phyloP scores from a whole-genome alignment of 176 grass and related monocot genomes.

The Themeda triandra region DNA sequence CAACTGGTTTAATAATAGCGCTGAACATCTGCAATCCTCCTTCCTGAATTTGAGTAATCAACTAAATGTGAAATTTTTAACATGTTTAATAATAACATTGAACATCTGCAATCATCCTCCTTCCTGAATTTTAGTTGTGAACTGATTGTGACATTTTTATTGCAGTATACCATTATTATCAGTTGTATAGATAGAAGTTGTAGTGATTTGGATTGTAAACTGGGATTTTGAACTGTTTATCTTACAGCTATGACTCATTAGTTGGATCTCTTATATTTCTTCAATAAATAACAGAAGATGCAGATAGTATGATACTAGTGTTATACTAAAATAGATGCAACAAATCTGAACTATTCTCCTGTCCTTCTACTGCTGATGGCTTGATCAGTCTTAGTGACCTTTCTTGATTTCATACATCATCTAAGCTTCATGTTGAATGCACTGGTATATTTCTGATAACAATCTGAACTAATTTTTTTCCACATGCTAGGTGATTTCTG shows the following conservation, averaged over 20 bases:
- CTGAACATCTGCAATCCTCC: background rate
- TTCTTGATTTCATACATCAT: too few relatives aligned
- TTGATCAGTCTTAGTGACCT: too few relatives aligned
- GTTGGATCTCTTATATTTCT: background rate
- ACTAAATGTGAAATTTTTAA: background rate
- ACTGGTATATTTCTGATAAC: too few relatives aligned
- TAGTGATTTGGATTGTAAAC: conserved; percentile 1
- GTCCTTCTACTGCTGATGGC: too few relatives aligned
- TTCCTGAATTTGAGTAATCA: background rate
- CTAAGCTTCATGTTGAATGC: too few relatives aligned
- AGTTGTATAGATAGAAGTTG: background rate
- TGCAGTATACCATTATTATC: background rate
- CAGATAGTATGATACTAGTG: conserved; percentile 18
- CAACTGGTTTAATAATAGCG: background rate
- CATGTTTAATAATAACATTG: background rate
- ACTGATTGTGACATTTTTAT: background rate
- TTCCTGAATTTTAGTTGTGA: background rate
- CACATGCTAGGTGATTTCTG: too few relatives aligned
- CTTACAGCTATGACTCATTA: background rate
- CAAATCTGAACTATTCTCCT: too few relatives aligned
- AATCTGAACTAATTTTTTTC: too few relatives aligned
- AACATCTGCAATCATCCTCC: background rate
- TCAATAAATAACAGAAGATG: background rate
- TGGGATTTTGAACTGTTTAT: conserved; percentile 28
- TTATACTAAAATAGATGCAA: too few relatives aligned